Percentiles rank a stretch among this genome's conserved stretches.
These are phyloP conservation scores for Hemileia vastatrix DNA, from an alignment of 1,284 basidiomycete species.

Conservation along the genomic window DNA sequence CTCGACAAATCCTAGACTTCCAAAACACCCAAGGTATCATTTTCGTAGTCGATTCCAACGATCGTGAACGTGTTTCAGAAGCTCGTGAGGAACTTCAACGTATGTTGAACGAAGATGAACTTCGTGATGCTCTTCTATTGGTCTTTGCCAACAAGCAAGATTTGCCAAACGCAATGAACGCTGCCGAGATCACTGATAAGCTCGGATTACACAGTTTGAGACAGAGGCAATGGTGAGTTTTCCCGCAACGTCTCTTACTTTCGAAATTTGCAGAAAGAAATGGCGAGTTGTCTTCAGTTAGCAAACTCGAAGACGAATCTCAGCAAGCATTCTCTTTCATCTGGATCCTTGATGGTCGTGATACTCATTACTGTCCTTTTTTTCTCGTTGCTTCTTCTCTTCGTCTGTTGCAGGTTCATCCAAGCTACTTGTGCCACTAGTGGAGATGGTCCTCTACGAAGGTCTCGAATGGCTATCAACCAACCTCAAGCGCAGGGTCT, in stretches of 20 bases:
- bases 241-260: too few relatives aligned
- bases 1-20: too few relatives aligned
- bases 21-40: conserved; percentile 99
- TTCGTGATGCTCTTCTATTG: conserved; percentile 93
- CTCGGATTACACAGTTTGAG: conserved; percentile 94
- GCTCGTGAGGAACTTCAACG: conserved; percentile 98
- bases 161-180: conserved; percentile 98
- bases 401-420: too few relatives aligned
- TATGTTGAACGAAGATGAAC: conserved; percentile 99
- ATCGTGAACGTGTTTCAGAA: conserved; percentile 98
- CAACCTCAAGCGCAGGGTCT: too few relatives aligned
- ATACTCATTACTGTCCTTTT: too few relatives aligned
- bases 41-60: conserved; percentile 99
- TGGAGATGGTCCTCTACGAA: conserved; percentile 97
- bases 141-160: conserved; percentile 99
- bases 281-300: too few relatives aligned
- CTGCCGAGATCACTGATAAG: conserved; percentile 99
- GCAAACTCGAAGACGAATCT: too few relatives aligned
- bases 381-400: too few relatives aligned
- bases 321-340: too few relatives aligned
- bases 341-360: too few relatives aligned
- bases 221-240: conserved; percentile 94
- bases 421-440: conserved; percentile 99
- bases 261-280: too few relatives aligned
- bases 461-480: conserved; percentile 71